Evolutionary conservation across 345 rosid genomes (phyloP), one percentile per base, ranked within the genome.

Genomic region (Euphorbia tirucalli): DNA sequence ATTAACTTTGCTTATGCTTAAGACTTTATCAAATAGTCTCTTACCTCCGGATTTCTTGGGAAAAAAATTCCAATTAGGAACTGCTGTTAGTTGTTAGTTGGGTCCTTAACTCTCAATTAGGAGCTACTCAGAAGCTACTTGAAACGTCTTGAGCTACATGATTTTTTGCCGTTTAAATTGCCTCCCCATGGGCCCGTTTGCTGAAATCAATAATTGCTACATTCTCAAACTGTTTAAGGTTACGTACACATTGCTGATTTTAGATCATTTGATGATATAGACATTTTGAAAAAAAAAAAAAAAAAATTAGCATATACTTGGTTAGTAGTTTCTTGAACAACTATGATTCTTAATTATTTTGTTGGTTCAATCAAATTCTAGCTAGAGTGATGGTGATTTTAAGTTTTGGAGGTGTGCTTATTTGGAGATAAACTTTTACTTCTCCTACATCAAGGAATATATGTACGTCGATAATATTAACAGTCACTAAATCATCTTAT

Each of bases 1-100:
- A 14, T 35, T 13, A 1, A 22, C 41, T 67, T 66, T 68, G 61
- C 71, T 68, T 68, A 21, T 32, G 61, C 71, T 52, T 68, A 32
- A 68, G 13, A 32, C 28, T 54, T 68, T 22, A 52, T 10, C 61
- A 54, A 68, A 22, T 19, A 35, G 39, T 43, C 2, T 41, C 4
- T 56, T 46, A 25, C 16, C 30, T 11, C 5, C 35, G 10, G 4
- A 4, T 48, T 49, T 19, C 19, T 15, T 13, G 19, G 4, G 19
- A 49, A 49, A 49, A n/a, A n/a, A n/a, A n/a, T n/a, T n/a, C n/a
- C n/a, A n/a, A n/a, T n/a, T n/a, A n/a, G n/a, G n/a, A n/a, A n/a
- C n/a, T n/a, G n/a, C n/a, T n/a, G n/a, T n/a, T n/a, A 50, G 14
- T 7, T n/a, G 28, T 55, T 55, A 9, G 11, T 7, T 55, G 21